phyloP scores from a whole-genome alignment of 1,284 basidiomycete species.

The Cutaneotrichosporon cutaneum region DNA sequence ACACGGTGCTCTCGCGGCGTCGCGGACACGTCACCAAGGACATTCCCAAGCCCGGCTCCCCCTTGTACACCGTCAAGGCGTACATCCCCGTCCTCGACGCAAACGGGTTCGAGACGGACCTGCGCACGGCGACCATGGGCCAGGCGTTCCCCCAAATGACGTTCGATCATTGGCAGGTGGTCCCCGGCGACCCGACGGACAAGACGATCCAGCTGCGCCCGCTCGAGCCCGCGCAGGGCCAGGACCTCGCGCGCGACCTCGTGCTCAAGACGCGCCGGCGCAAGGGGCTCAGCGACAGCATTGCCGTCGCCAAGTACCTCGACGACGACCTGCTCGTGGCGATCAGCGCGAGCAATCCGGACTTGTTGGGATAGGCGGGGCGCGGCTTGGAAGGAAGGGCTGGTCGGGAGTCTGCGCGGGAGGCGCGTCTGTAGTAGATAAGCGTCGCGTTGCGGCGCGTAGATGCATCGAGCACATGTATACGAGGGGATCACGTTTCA shows the following conservation, averaged over 20 bases:
- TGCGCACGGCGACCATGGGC: constrained; percentile 94
- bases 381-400: not conserved
- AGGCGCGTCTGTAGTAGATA: not conserved
- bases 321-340: constrained; percentile 78
- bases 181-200: constrained; percentile 97
- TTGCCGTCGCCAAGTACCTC: constrained; percentile 89
- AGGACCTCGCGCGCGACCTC: constrained; percentile 85
- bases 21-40: constrained; percentile 98
- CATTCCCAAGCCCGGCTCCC: constrained; percentile 94
- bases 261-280: constrained; percentile 93
- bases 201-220: constrained; percentile 91
- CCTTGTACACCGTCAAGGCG: constrained; percentile 95
- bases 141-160: constrained; percentile 95
- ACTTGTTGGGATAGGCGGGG: constrained; percentile 64
- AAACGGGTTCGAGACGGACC: constrained; percentile 97
- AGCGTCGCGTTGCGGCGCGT: not conserved
- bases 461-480: constrained; percentile 5
- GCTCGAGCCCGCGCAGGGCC: constrained; percentile 92
- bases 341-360: constrained; percentile 84
- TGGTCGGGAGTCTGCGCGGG: not conserved
- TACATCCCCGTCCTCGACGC: constrained; percentile 97
- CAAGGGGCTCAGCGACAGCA: constrained; percentile 91
- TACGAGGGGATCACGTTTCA: not conserved
- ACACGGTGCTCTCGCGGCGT: constrained; percentile 92
- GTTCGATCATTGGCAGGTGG: constrained; percentile 98